Evolutionary conservation across 441 rosid genomes (phyloP).

Genomic region (Eruca vesicaria): DNA sequence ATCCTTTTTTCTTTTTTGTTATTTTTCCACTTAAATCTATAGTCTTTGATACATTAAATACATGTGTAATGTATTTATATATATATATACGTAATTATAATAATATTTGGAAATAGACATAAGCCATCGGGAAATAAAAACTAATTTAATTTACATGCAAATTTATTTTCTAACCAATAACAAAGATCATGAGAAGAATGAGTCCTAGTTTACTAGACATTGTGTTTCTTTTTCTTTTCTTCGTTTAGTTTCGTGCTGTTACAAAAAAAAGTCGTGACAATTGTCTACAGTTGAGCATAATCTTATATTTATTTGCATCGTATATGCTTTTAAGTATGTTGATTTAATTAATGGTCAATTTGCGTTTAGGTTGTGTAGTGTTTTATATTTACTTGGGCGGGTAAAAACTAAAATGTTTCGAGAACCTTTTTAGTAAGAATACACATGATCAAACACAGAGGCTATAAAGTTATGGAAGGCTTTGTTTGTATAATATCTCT

Average conservation of each 20-base stretch:
- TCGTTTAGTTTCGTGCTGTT: no score
- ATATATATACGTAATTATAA: not conserved
- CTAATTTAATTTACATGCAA: not conserved
- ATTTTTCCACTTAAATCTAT: constrained; percentile 4
- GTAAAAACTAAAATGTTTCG: constrained; percentile 8
- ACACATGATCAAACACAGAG: constrained; percentile 28
- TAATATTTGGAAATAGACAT: not conserved
- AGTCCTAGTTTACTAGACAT: constrained; percentile 16
- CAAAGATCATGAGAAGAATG: constrained; percentile 15
- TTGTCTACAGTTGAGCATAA: constrained; percentile 2
- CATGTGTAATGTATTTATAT: not conserved
- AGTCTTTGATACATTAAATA: not conserved
- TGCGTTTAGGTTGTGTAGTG: not conserved
- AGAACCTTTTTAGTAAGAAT: not conserved
- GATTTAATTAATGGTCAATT: not conserved
- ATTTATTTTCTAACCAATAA: not conserved
- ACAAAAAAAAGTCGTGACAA: constrained; percentile 27
- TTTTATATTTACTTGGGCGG: not conserved
- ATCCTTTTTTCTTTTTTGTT: not conserved
- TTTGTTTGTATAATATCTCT: not conserved
- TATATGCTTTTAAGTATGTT: not conserved
- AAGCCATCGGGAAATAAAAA: not conserved
- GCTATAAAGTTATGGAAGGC: constrained; percentile 28
- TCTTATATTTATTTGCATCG: not conserved
- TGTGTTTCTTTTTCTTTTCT: not conserved